Base-by-base conservation (phyloP, 306 rosid genomes). In the Prunus davidiana region DNA sequence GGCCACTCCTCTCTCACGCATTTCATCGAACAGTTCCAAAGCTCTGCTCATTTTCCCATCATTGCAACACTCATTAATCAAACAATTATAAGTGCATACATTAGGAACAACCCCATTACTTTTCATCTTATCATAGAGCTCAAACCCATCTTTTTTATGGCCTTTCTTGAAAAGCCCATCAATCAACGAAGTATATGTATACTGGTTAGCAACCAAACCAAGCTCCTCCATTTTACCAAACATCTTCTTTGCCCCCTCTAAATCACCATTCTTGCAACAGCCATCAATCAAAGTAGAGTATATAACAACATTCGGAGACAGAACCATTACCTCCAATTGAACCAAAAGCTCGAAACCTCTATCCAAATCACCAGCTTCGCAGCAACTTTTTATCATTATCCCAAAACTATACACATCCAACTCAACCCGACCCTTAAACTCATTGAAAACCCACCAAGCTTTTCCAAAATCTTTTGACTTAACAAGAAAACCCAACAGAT, bases 91-190 rank as follows among this genome's bases (percentile, higher is more conserved):
- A 56, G 96, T 84, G 64, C 89, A 85, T 16, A 78, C 30, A 73
- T 78, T 88, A 0, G 87, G 93, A 71, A 78, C 68, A 61, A 88
- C 79, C 69, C 96, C 93, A 64, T 71, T 79, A 1, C 1, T 69
- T 81, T 82, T 86, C 97, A 89, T 89, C 69, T 78, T 82, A 64
- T 86, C 91, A 50, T 87, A 89, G 80, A 89, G 82, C 50, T 83
- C 82, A 86, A 93, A 89, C 49, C 96, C 98, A 67, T 91, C 92
- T 24, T 76, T 82, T 63, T 85, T 89, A 52, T 77, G 78, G 1
- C 90, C 96, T 69, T 89, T 88, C 80, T 87, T 93, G 82, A 93
- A 91, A 77, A 91, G 75, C 32, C 96, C 97, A 77, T 89, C 78
- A 18, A 93, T 88, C 80, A 93, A 76, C 24, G 82, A 87, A 10